Evolutionary conservation across 768 basidiomycete genomes (phyloP).

Genomic region (Candolleomyces efflorescens): DNA sequence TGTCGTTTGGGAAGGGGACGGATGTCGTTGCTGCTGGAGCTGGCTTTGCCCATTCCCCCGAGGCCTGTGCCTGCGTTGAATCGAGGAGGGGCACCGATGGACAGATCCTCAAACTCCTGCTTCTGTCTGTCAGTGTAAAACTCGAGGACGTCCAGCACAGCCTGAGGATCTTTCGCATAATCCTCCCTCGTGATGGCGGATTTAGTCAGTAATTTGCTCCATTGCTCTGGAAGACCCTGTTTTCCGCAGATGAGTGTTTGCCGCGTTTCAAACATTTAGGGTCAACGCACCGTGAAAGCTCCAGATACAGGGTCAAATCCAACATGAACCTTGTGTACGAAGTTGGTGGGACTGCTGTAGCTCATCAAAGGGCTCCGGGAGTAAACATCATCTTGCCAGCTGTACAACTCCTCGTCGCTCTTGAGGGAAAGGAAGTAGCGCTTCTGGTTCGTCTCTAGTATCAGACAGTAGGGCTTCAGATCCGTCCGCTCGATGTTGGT

Average conservation of each 20-base stretch:
- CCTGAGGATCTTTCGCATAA: constrained; percentile 94
- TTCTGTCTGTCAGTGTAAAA: constrained; percentile 99
- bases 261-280: not conserved
- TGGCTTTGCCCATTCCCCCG: constrained; percentile 56
- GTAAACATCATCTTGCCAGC: constrained; percentile 98
- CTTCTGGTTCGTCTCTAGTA: constrained; percentile 83
- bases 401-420: constrained; percentile 95
- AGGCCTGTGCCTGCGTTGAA: constrained; percentile 93
- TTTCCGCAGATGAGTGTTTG: not conserved
- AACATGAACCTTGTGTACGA: constrained; percentile 98
- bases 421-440: constrained; percentile 80
- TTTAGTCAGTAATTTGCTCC: constrained; percentile 95
- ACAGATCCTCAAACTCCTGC: constrained; percentile 72
- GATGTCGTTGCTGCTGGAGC: constrained; percentile 15
- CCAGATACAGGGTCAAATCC: constrained; percentile 94
- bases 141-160: constrained; percentile 94
- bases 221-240: constrained; percentile 95
- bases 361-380: constrained; percentile 89
- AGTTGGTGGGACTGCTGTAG: constrained; percentile 92
- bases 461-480: constrained; percentile 89
- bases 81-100: constrained; percentile 57
- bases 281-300: constrained; percentile 78
- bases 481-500: constrained; percentile 88
- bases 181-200: constrained; percentile 98
- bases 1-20: constrained; percentile 30